phyloP scores from a whole-genome alignment of 2,329 filamentous ascomycete genomes.

The Cytospora piceicola region DNA sequence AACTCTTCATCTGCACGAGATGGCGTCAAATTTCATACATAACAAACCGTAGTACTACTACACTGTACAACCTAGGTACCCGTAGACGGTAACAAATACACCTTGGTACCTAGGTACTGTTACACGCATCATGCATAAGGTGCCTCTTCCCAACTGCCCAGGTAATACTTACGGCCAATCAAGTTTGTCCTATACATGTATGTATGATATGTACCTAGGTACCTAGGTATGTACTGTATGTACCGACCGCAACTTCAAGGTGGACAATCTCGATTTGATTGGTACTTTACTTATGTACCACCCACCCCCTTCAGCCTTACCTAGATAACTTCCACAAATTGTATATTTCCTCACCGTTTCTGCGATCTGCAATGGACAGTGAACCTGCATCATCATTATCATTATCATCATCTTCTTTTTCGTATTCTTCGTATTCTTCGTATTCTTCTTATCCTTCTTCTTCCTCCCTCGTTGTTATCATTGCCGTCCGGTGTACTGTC shows the following conservation, averaged over 20 bases:
- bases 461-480: too few relatives aligned
- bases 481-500: too few relatives aligned
- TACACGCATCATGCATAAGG: background rate
- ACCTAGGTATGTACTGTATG: too few relatives aligned
- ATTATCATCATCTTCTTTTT: too few relatives aligned
- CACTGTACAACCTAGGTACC: background rate
- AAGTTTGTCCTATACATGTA: background rate
- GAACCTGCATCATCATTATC: too few relatives aligned
- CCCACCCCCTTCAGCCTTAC: background rate
- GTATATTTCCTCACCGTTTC: background rate
- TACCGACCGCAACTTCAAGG: too few relatives aligned
- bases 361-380: background rate
- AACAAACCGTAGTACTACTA: too few relatives aligned
- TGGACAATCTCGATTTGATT: background rate
- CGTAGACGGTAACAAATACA: background rate
- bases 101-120: background rate
- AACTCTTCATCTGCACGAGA: constrained; percentile 3
- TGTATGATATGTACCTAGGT: background rate
- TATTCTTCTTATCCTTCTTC: too few relatives aligned
- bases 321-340: too few relatives aligned
- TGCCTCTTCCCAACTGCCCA: background rate
- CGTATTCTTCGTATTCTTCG: too few relatives aligned
- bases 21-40: background rate
- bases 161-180: background rate
- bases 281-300: background rate